Percentiles rank a stretch among this genome's conserved stretches.
phyloP scores from a whole-genome alignment of 2,329 filamentous ascomycete species.

The Diaporthe eres region DNA sequence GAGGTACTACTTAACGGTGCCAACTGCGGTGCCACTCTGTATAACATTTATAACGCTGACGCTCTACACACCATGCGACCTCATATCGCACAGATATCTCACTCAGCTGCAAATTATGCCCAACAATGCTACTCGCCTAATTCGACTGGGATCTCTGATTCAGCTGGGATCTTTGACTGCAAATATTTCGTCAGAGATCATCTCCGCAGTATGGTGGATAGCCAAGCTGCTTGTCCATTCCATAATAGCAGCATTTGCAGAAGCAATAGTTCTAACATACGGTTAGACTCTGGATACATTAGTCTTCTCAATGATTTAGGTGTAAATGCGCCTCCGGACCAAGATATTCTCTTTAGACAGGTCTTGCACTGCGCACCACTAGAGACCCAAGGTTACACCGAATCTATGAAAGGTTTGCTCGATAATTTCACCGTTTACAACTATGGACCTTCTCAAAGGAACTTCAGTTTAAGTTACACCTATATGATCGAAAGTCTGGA shows the following conservation, averaged over 20 bases:
- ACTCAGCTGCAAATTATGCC: constrained; percentile 38
- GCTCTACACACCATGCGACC: too few relatives aligned
- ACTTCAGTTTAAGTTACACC: neutral
- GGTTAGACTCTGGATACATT: constrained; percentile 42
- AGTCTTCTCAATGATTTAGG: constrained; percentile 44
- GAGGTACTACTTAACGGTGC: constrained; percentile 38
- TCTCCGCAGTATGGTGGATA: neutral
- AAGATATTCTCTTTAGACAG: constrained; percentile 38
- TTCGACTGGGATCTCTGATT: neutral
- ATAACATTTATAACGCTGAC: too few relatives aligned
- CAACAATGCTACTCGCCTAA: constrained; percentile 39
- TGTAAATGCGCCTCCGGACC: constrained; percentile 41
- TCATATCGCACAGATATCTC: neutral
- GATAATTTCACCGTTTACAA: constrained; percentile 21
- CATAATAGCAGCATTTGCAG: constrained; percentile 35
- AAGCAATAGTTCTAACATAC: constrained; percentile 20
- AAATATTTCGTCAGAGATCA: neutral
- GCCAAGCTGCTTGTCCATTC: constrained; percentile 44
- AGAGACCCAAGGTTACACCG: constrained; percentile 6
- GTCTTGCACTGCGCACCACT: constrained; percentile 34
- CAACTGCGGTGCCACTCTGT: neutral
- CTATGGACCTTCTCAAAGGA: neutral
- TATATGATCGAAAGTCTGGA: neutral
- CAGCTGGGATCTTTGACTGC: neutral
- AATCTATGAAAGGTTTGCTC: neutral